phyloP scores from a whole-genome alignment of 805 yeast genomes.

The Candida xyloterini region DNA sequence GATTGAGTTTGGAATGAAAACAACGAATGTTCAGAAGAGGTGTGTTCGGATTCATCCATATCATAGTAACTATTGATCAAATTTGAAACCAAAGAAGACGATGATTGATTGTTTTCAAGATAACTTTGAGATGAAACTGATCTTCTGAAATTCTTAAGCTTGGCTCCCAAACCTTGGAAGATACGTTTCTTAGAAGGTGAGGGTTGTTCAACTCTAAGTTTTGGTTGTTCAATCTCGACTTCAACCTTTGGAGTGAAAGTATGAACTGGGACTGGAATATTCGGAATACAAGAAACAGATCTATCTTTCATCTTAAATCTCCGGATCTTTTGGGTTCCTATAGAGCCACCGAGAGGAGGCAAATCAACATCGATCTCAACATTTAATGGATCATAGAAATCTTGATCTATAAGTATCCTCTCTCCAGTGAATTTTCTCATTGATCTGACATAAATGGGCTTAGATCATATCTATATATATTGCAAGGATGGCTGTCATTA shows the following conservation, averaged over 20 bases:
- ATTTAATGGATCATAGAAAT: slow-evolving; percentile 20
- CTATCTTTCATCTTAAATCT: background rate
- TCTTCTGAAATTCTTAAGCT: background rate
- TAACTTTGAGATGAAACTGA: slow-evolving; percentile 4
- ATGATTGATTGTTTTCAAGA: slow-evolving; percentile 5
- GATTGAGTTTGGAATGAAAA: slow-evolving; percentile 16
- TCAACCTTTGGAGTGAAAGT: background rate
- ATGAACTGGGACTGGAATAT: background rate
- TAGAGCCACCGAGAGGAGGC: slow-evolving; percentile 10
- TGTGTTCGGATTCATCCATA: slow-evolving; percentile 1
- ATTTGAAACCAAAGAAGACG: slow-evolving; percentile 13
- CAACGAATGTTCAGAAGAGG: slow-evolving; percentile 14
- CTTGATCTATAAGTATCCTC: slow-evolving; percentile 19
- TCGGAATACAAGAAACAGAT: slow-evolving; percentile 1
- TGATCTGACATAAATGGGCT: background rate
- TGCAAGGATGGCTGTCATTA: slow-evolving; percentile 19
- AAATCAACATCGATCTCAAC: slow-evolving; percentile 6
- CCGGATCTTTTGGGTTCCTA: background rate
- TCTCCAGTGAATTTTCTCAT: slow-evolving; percentile 29
- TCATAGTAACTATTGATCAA: slow-evolving; percentile 15
- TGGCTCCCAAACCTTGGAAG: slow-evolving; percentile 3
- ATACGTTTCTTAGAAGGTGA: slow-evolving; percentile 1
- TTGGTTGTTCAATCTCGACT: background rate
- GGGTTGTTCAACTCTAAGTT: background rate
- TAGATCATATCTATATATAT: background rate